Evolutionary conservation across 305 asterid genomes (phyloP).

Genomic region (Vinca major): DNA sequence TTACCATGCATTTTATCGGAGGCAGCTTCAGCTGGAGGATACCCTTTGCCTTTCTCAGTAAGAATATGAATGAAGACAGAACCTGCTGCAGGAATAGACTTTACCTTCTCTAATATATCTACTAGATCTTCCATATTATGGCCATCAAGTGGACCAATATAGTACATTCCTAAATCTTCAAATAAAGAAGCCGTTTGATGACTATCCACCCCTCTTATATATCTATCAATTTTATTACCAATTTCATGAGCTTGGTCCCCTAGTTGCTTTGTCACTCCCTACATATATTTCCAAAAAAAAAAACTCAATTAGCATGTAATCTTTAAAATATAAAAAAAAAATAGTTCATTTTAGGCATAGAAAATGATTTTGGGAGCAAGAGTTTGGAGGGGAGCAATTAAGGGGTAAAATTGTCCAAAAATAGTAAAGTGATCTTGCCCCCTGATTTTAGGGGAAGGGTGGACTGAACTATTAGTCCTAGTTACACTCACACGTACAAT

Average conservation of each 20-base stretch:
- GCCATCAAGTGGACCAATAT: slow-evolving; percentile 55
- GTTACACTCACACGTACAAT: too few species aligned
- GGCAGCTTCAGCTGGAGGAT: slow-evolving; percentile 60
- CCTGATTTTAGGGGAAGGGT: too few species aligned
- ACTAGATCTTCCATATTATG: slow-evolving; percentile 49
- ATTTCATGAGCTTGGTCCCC: slow-evolving; percentile 40
- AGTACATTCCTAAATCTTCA: slow-evolving; percentile 59
- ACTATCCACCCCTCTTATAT: slow-evolving; percentile 29
- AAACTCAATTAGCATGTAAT: neutral
- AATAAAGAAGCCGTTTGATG: slow-evolving; percentile 39
- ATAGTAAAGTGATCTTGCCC: too few species aligned
- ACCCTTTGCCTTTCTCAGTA: slow-evolving; percentile 64
- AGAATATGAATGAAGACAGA: slow-evolving; percentile 49
- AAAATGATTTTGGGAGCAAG: too few species aligned
- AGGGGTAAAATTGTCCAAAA: too few species aligned
- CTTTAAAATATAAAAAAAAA: too few species aligned
- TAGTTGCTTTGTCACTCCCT: slow-evolving; percentile 44
- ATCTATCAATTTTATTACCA: slow-evolving; percentile 40
- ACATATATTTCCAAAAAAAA: neutral
- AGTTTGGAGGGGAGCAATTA: too few species aligned
- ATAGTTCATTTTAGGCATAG: too few species aligned
- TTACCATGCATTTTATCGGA: slow-evolving; percentile 62
- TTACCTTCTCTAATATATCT: slow-evolving; percentile 37
- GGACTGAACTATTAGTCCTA: too few species aligned
- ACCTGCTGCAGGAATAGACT: slow-evolving; percentile 46